Base-by-base conservation (phyloP, 768 basidiomycete genomes). In the Leccinum rimulosum region DNA sequence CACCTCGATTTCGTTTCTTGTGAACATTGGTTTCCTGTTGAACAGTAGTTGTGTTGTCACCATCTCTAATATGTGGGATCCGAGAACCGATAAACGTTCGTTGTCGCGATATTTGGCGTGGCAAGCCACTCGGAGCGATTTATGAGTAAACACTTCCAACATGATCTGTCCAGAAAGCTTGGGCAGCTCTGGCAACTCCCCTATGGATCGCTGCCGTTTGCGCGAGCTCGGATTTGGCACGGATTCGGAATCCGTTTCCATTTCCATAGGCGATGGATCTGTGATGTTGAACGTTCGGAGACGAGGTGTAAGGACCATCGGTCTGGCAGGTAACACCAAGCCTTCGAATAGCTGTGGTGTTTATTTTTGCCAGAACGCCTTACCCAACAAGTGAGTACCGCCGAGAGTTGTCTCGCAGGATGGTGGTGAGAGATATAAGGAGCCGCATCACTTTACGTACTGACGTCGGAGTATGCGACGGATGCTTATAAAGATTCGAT, bases 91-190 rank as follows among this genome's bases (percentile, higher is more conserved):
- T 58, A 88, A 70, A 55, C 85, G 74, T 68, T 84, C 84, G 62
- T 84, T 85, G 69, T 87, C 84, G 61, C 74, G 74, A 67, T 78
- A 80, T 76, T 76, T 61, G 66, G 75, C 63, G 45, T 71, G 72
- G 63, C 73, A 61, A 64, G 72, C 66, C 69, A 74, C 79, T 53
- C 83, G 78, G 52, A 91, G 76, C 19, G 87, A 87, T 64, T 73
- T 79, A 68, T 91, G 89, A 12, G 87, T 89, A 65, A 82, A 89
- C 54, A 89, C 84, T 64, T 87, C 82, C 54, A 91, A 80, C 63
- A 85, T 75, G 38, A 84, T 74, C 53, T 86, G 82, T 57, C 77
- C 79, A 31, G 76, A 75, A 58, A 83, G 75, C 68, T 75, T 77
- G 49, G 84, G 88, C 60, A 83, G 68, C 25, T 75, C 74, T 52